Conservation (phyloP, 2,329 filamentous ascomycete species). For the Sodiomyces alkalinus region DNA sequence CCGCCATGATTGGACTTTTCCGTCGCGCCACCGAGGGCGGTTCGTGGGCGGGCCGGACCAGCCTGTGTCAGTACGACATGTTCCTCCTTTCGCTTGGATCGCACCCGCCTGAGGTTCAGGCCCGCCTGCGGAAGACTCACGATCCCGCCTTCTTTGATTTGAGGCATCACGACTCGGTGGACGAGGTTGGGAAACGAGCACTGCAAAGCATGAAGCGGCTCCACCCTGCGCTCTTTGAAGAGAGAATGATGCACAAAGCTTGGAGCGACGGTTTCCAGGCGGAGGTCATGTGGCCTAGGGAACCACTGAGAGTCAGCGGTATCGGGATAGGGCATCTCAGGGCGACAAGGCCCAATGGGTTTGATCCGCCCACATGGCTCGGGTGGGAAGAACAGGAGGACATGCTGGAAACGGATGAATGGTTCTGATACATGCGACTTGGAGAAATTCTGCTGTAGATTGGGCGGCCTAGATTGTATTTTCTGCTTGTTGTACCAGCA, state of each 20-base stretch:
- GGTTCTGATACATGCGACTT: no score
- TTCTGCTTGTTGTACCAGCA: not conserved
- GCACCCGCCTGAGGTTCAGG: slow-evolving; percentile 30
- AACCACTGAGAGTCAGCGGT: slow-evolving; percentile 22
- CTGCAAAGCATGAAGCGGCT: slow-evolving; percentile 32
- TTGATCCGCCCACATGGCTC: slow-evolving; percentile 37
- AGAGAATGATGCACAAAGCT: slow-evolving; percentile 13
- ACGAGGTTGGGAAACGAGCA: slow-evolving; percentile 39
- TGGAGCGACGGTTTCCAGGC: slow-evolving; percentile 17
- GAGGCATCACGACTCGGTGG: slow-evolving; percentile 40
- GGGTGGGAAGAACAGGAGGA: slow-evolving; percentile 27
- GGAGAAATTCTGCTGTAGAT: not conserved
- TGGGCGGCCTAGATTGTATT: no score
- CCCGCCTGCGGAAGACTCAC: slow-evolving; percentile 29
- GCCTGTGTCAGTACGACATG: slow-evolving; percentile 19
- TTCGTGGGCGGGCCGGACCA: slow-evolving; percentile 18
- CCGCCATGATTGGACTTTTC: slow-evolving; percentile 17
- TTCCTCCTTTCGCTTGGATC: slow-evolving; percentile 24
- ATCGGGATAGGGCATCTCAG: slow-evolving; percentile 20
- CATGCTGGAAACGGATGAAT: no score
- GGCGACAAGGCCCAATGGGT: slow-evolving; percentile 26
- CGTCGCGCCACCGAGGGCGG: slow-evolving; percentile 16
- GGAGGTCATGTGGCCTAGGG: slow-evolving; percentile 21
- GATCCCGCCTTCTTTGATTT: slow-evolving; percentile 36
- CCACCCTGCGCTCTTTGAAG: slow-evolving; percentile 15